Base-by-base conservation (phyloP, 805 yeast species). In the Starmerella sp. region DNA sequence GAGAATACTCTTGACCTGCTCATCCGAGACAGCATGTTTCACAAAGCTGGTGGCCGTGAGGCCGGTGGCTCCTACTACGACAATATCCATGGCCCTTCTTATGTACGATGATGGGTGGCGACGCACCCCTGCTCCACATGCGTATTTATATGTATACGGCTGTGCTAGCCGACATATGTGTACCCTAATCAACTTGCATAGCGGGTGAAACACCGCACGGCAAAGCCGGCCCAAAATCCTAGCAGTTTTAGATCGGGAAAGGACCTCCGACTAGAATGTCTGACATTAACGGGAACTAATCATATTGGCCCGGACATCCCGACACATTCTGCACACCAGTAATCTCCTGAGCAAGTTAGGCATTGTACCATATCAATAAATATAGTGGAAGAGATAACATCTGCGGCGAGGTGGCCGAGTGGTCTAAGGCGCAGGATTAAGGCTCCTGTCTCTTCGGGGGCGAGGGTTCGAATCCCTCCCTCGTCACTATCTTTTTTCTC, bases 31-130 rank as follows among this genome's bases (percentile, higher is more conserved):
- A 6, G 79, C 78, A 30, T 68, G 68, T 53, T 73, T 75, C 53
- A 86, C 65, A 56, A 86, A 75, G 29, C 71, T 74, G 29, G 73
- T 62, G 8, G 95, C 96, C 54, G 84, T 82, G 22, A 86, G 70
- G 2, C 96, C 96, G 1, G 95, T 87, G 32, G 89, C 77, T 2
- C 96, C 96, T 45, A 86, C 51, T 14, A 60, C 59, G 1, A 58
- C 54, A 3, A 51, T 54, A 14, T 53, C 15, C 49, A 46, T 46
- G 22, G 22, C 22, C 3, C 3, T 22, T 22, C 13, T 14, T 39
- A 11, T 37, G 17, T 2, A 4, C 17, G 8, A n/a, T 37, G 6
- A n/a, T 15, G n/a, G 8, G n/a, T 17, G 43, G 43, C 15, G 43
- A 29, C 43, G 43, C 22, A 22, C 22, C 22, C 22, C 22, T 22